Evolutionary conservation across 2,329 filamentous ascomycete genomes (phyloP).

Genomic region (Pseudofabraea citricarpa): DNA sequence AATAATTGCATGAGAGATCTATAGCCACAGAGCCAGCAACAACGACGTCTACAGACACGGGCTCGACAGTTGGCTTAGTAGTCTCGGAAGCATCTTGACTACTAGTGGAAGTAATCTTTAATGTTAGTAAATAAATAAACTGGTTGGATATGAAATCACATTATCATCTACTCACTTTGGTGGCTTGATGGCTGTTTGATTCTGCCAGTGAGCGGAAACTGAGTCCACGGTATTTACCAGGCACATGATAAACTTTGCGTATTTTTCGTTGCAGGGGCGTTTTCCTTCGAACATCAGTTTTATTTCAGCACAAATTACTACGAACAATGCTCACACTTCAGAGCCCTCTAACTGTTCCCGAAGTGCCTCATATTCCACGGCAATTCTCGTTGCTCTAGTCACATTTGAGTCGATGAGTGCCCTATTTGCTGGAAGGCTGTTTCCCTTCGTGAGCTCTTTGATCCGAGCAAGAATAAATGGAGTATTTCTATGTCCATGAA

Average conservation of each 20-base stretch:
- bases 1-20: slow-evolving; percentile 80
- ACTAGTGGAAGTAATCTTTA: neutral
- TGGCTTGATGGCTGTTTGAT: neutral
- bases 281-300: too few relatives aligned
- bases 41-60: slow-evolving; percentile 57
- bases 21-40: slow-evolving; percentile 88
- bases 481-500: slow-evolving; percentile 62
- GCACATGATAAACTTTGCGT: too few relatives aligned
- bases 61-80: neutral
- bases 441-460: slow-evolving; percentile 60
- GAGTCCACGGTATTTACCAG: too few relatives aligned
- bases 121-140: too few relatives aligned
- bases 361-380: slow-evolving; percentile 40
- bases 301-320: too few relatives aligned
- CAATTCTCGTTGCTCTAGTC: slow-evolving; percentile 57
- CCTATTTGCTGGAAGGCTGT: slow-evolving; percentile 57
- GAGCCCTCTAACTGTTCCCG: neutral
- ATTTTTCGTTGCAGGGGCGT: too few relatives aligned
- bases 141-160: too few relatives aligned
- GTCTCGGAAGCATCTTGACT: neutral
- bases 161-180: too few relatives aligned
- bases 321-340: slow-evolving; percentile 19
- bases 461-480: slow-evolving; percentile 65
- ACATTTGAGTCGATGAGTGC: slow-evolving; percentile 65
- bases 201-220: too few relatives aligned